Percentiles rank a stretch among this genome's conserved stretches.
Conservation (phyloP, 2,329 filamentous ascomycete species). For the Pseudovirgaria hyperparasitica region DNA sequence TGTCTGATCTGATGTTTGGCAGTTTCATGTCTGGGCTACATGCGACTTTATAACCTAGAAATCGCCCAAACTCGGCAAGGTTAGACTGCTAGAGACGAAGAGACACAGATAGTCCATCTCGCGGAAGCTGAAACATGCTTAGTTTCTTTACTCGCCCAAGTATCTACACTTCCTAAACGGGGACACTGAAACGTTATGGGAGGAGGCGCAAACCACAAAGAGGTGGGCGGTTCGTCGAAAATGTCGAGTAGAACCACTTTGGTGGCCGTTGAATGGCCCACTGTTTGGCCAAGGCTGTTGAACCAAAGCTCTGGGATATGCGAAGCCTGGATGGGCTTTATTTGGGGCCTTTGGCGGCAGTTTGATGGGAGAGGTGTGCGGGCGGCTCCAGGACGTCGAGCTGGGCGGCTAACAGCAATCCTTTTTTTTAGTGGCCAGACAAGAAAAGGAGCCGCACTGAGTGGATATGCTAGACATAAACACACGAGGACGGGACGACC, state of each 20-base stretch:
- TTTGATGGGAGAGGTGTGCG: constrained; percentile 14
- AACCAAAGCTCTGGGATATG: constrained; percentile 12
- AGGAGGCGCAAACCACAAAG: constrained; percentile 17
- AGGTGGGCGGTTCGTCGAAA: constrained; percentile 19
- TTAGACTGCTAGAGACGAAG: constrained; percentile 6
- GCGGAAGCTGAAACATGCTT: constrained; percentile 24
- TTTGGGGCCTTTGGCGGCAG: constrained; percentile 18
- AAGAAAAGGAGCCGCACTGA: too few species aligned
- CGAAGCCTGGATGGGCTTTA: constrained; percentile 24
- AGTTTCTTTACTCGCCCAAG: constrained; percentile 28
- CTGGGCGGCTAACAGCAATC: constrained; percentile 15
- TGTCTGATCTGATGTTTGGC: background rate
- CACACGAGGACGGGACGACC: too few species aligned
- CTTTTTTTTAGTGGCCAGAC: too few species aligned
- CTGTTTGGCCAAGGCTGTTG: constrained; percentile 7
- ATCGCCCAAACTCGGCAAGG: constrained; percentile 1
- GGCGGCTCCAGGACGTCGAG: constrained; percentile 14
- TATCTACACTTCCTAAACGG: constrained; percentile 14
- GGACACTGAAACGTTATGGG: constrained; percentile 16
- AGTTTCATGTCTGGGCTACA: background rate
- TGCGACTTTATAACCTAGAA: constrained; percentile 3
- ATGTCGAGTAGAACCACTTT: constrained; percentile 12
- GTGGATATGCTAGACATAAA: too few species aligned
- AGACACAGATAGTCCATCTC: constrained; percentile 21
- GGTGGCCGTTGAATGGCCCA: constrained; percentile 19